Percentiles rank a stretch among this genome's conserved stretches.
Conservation (phyloP, 1,139 yeast genomes). For the Martiniozyma asiatica region DNA sequence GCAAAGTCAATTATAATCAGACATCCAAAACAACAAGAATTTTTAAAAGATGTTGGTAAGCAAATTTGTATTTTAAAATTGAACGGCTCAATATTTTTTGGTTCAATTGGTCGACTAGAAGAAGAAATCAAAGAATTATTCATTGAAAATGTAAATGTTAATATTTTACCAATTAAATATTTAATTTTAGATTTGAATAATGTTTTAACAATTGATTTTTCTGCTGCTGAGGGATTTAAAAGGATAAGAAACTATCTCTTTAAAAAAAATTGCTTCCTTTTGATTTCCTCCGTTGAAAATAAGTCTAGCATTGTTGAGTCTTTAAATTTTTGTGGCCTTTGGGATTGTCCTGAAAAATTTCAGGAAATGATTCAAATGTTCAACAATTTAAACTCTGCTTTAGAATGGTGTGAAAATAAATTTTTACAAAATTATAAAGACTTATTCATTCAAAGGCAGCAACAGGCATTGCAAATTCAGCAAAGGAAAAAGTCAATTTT, state of each 20-base stretch:
- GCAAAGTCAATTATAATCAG: conserved; percentile 90
- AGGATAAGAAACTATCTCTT: conserved; percentile 70
- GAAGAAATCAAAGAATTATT: conserved; percentile 55
- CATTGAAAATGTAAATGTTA: conserved; percentile 40
- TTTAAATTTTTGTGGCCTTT: conserved; percentile 59
- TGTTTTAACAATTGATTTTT: conserved; percentile 71
- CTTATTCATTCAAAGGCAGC: conserved; percentile 11
- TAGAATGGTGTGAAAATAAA: conserved; percentile 95
- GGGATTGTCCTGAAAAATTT: conserved; percentile 36
- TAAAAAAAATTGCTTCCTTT: conserved; percentile 57
- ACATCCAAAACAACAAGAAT: conserved; percentile 82
- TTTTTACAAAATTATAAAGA: conserved; percentile 58
- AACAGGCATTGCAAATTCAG: conserved; percentile 4
- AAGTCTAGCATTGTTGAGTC: conserved; percentile 51
- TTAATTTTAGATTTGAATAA: conserved; percentile 76
- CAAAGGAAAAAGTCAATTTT: conserved; percentile 5
- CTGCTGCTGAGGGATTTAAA: conserved; percentile 94
- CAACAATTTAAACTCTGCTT: conserved; percentile 69
- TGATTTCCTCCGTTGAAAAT: conserved; percentile 64
- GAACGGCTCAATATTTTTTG: conserved; percentile 84
- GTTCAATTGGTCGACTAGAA: conserved; percentile 89
- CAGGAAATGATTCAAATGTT: conserved; percentile 45
- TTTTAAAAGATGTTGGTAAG: conserved; percentile 74
- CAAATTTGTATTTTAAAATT: conserved; percentile 82
- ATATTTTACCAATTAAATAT: conserved; percentile 54